phyloP scores from a whole-genome alignment of 2,329 filamentous ascomycete species.

The Botryotinia calthae region DNA sequence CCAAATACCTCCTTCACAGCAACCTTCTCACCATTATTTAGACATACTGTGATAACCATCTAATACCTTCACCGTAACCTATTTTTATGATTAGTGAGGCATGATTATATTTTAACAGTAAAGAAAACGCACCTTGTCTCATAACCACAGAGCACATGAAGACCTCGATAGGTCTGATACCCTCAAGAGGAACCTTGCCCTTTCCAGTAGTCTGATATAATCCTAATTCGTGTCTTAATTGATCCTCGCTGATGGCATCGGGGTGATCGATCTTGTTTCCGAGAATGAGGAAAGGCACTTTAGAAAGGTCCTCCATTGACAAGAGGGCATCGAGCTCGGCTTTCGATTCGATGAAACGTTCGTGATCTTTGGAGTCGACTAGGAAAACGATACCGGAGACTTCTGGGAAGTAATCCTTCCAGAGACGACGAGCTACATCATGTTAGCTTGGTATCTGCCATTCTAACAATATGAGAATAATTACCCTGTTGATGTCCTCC shows the following conservation, averaged over 20 bases:
- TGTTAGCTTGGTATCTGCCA: slow-evolving; percentile 23
- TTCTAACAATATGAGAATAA: slow-evolving; percentile 25
- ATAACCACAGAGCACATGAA: slow-evolving; percentile 99
- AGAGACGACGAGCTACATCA: slow-evolving; percentile 74
- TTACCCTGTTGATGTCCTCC: slow-evolving; percentile 89
- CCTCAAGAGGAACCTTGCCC: slow-evolving; percentile 88
- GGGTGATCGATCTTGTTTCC: slow-evolving; percentile 99
- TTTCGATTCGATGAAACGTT: slow-evolving; percentile 91
- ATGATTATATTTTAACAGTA: slow-evolving; percentile 21
- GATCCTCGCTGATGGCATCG: slow-evolving; percentile 91
- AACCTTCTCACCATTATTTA: slow-evolving; percentile 45
- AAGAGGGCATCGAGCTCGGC: slow-evolving; percentile 94
- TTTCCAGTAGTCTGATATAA: slow-evolving; percentile 96
- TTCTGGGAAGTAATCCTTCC: slow-evolving; percentile 97
- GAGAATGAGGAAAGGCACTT: slow-evolving; percentile 93
- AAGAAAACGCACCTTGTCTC: slow-evolving; percentile 69
- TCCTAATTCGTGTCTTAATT: slow-evolving; percentile 86
- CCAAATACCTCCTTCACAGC: slow-evolving; percentile 6
- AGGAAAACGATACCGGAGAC: slow-evolving; percentile 97
- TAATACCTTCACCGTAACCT: slow-evolving; percentile 86
- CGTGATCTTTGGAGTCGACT: slow-evolving; percentile 94
- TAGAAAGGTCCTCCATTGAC: slow-evolving; percentile 92
- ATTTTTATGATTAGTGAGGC: slow-evolving; percentile 19
- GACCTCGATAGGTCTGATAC: slow-evolving; percentile 91
- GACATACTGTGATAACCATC: slow-evolving; percentile 91